Evolutionary conservation across 192 early-diverging fungal species (phyloP), one percentile per base, ranked within the genome.

Genomic region (Borealophlyctis nickersoniae): DNA sequence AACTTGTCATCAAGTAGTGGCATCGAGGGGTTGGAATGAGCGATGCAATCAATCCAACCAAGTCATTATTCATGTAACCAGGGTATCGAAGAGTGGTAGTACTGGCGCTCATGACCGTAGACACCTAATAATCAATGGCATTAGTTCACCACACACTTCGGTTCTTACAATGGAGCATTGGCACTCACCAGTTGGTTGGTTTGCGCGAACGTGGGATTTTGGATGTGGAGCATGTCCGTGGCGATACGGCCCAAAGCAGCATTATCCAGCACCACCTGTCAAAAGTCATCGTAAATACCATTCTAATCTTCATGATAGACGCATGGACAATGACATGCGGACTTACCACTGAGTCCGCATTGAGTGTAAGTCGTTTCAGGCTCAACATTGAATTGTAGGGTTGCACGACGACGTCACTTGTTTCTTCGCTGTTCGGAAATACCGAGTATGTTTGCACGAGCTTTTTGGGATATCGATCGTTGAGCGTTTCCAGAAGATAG

Each of bases 51-150:
- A 99, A 87, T 57, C 93, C 89, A 4, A 95, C 93, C 49, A 99
- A 81, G 69, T 99, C 95, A 73, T 99, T 99, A 81, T 99, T 96
- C 96, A 99, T 99, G 73, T 97, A 99, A 59, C 95, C 93, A 31
- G 96, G 96, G 77, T 99, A 99, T 58, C 96, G 88, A 48, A 99
- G 77, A 16, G 95, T 98, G 3, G 90, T 95, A 23, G 96, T 99
- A 71, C 90, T 92, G 16, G 96, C 94, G 31, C 89, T 90, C 86
- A 99, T 96, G 30, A 99, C 96, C 3, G 96, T 99, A 11, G 96
- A 94, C n/a, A 96, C 86, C 88, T 89, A 66, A 56, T 49, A 54
- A 14, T 63, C 32, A 27, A 51, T 51, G 11, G n/a, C 62, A 52
- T 19, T 29, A 62, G 57, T 23, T 33, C n/a, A 60, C 14, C 26